A percentile compares a stretch with the other conserved stretches of the same genome.
Conservation (phyloP, 2,329 filamentous ascomycete genomes). For the Thielaviopsis ethacetica region DNA sequence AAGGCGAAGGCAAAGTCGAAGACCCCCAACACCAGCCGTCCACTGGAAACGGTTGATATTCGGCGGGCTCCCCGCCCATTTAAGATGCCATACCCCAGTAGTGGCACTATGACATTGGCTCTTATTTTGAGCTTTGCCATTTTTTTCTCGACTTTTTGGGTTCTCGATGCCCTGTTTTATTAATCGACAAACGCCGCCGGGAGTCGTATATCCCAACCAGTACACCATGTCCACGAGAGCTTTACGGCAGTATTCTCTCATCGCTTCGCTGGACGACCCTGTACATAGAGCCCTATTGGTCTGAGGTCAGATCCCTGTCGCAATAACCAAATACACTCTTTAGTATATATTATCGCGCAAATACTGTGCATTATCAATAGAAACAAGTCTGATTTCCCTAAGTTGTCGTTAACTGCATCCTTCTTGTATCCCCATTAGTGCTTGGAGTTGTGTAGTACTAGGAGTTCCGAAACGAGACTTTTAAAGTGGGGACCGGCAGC, state of each 20-base stretch:
- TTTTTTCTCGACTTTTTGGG: not conserved
- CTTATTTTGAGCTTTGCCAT: not conserved
- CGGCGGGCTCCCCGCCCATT: not conserved
- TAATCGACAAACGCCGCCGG: not conserved
- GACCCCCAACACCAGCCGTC: no score
- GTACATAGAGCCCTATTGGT: not conserved
- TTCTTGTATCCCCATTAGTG: not conserved
- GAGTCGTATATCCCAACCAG: no score
- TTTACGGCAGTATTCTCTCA: not conserved
- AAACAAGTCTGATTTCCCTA: not conserved
- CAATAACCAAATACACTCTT: not conserved
- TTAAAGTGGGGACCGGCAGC: not conserved
- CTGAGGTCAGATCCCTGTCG: not conserved
- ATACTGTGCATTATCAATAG: not conserved
- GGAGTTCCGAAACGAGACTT: not conserved
- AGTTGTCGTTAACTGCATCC: not conserved
- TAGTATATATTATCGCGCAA: not conserved
- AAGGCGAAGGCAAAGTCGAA: not conserved
- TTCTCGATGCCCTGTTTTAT: not conserved
- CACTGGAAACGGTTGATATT: not conserved
- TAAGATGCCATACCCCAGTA: not conserved
- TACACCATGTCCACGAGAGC: no score
- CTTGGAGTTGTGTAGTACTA: no score
- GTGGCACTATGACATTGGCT: not conserved
- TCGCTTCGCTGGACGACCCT: not conserved